Conservation (phyloP, 257 asterid genomes). For the Phtheirospermum japonicum region DNA sequence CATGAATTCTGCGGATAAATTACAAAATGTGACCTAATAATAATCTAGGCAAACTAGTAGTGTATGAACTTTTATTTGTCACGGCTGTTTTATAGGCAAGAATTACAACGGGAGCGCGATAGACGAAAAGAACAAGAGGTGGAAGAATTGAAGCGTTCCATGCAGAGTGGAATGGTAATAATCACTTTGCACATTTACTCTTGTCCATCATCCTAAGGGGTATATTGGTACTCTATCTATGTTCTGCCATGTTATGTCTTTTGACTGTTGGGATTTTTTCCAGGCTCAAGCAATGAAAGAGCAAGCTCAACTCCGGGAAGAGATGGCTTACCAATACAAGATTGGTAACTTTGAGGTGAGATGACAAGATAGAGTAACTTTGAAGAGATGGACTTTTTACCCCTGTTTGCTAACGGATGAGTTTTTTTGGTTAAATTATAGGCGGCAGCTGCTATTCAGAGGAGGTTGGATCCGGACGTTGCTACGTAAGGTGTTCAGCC, state of each 20-base stretch:
- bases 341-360: conserved; percentile 89
- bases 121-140: conserved; percentile 72
- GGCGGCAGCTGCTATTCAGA: conserved; percentile 12
- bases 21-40: neutral
- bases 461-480: conserved; percentile 4
- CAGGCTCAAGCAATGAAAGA: conserved; percentile 99
- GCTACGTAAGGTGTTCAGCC: neutral
- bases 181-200: neutral
- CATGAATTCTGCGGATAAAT: too few species aligned
- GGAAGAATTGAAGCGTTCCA: conserved; percentile 65
- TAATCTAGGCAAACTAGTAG: neutral
- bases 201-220: conserved; percentile 7
- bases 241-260: neutral
- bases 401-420: neutral
- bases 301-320: conserved; percentile 92
- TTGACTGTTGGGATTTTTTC: conserved; percentile 18
- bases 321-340: conserved; percentile 96
- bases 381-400: neutral
- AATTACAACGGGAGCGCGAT: conserved; percentile 74
- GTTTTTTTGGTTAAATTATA: neutral
- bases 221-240: neutral
- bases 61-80: neutral
- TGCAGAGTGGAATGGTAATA: conserved; percentile 93
- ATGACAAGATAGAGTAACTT: neutral
- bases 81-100: conserved; percentile 52